Evolutionary conservation across 106 monocot species (phyloP), one percentile per base, ranked within the genome.

Genomic region (Dendrobium catenatum): DNA sequence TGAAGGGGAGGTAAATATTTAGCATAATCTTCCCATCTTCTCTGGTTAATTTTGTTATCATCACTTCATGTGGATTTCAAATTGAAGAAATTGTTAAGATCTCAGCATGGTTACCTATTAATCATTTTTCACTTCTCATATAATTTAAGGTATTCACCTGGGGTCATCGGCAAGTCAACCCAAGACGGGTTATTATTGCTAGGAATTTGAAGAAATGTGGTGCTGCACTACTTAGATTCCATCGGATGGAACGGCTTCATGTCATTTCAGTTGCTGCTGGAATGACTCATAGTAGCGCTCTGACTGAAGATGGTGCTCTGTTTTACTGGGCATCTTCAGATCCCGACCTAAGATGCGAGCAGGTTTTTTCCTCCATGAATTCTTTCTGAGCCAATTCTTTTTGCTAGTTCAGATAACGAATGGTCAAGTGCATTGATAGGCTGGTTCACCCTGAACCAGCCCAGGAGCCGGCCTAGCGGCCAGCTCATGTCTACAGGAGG

Each of bases 301-400:
- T 99, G 10, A 89, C 90, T 37, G 98, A 91, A 68, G 98, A 99
- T 80, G 98, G 98, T 72, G 77, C 95, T 68, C 82, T 99, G 29
- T 99, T 99, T 83, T 99, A 93, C 81, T 99, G 99, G 99, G 77
- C 82, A 68, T 99, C 99, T 5, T 84, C 99, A 6, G 99, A 99
- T 87, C 95, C 99, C 83, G 87, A 93, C 87, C 82, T 99, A 67
- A 88, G 85, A 88, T 99, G 90, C 77, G 93, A 85, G 77, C 99
- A 99, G 95, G 99, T 99, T 81, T 44, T 31, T 68, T 44, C 79
- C 24, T 74, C 9, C 9, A 19, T 44, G 31, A 31, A 13, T 31
- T 37, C 37, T 51, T 15, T 70, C 40, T 70, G 37, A 70, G 33
- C 70, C 70, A 37, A 37, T 24, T 24, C 1, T 15, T 40, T 10